A percentile compares a stretch with the other conserved stretches of the same genome.
Evolutionary conservation across 176 grass and related monocot genomes (phyloP).

Genomic region (Aegilops sharonensis): DNA sequence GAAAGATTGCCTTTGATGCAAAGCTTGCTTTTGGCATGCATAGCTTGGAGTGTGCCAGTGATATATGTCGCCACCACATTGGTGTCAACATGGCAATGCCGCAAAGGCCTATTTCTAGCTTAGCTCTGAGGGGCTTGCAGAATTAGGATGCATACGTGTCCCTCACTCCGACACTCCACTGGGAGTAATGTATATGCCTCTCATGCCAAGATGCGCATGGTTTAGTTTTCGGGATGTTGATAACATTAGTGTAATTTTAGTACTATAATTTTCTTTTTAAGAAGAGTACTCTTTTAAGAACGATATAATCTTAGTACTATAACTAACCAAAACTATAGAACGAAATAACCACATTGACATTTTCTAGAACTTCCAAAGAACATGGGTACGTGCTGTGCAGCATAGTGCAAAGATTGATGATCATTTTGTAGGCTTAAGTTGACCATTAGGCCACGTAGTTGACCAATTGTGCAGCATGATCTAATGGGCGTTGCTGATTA

Average conservation of each 20-base stretch:
- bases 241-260: background rate
- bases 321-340: background rate
- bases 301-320: too few species aligned
- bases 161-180: background rate
- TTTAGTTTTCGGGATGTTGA: background rate
- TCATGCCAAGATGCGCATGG: too few species aligned
- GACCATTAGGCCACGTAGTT: background rate
- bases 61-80: background rate
- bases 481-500: slow-evolving; percentile 2
- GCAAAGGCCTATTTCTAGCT: background rate
- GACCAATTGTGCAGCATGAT: background rate
- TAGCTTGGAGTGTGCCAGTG: background rate
- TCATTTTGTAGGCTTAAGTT: background rate
- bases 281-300: too few species aligned
- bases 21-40: background rate
- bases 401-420: background rate
- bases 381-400: background rate
- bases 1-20: background rate
- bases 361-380: background rate
- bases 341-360: background rate
- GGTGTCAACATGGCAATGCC: background rate
- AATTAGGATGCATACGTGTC: background rate
- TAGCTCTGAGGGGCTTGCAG: background rate
- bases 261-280: too few species aligned
- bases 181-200: too few species aligned